Evolutionary conservation across 352 stramenopile genomes (phyloP), one percentile per base, ranked within the genome.

Genomic region (Phytophthora boehmeriae): DNA sequence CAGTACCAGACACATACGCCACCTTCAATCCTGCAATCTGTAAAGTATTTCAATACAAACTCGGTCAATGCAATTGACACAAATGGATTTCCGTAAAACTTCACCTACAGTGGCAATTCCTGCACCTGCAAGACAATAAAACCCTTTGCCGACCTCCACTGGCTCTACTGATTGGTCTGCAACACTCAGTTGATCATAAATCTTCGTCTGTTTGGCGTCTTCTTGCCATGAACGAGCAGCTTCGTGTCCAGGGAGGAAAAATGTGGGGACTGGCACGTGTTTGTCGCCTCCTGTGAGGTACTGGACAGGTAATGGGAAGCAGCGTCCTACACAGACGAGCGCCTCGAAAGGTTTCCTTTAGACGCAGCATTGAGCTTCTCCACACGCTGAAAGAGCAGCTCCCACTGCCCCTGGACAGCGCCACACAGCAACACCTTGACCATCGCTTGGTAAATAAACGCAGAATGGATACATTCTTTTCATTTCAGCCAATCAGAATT

Each of bases 341-440:
- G 76, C 64, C 34, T 90, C 75, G 43, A 90, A 94, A 0, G 76
- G 68, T 9, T 68, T 22, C 60, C 68, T 55, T 89, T 91, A 5
- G 74, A 60, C 0, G 69, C 48, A 1, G 72, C 76, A 56, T 92
- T 88, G 10, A 95, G 72, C 63, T 92, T 93, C 22, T 79, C 66
- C 44, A 75, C 77, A 56, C 86, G 86, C 51, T 91, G 78, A 32
- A 88, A 88, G 4, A 95, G 65, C 51, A 80, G 50, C 49, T 76
- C 46, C 86, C 86, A 95, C 13, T 84, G 66, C 35, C 67, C 75
- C 36, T 80, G 59, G 36, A 92, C 80, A 14, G 80, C 74, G 1
- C 86, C 86, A 52, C 86, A 87, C 2, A 95, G 75, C 77, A 95
- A 58, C 14, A 95, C 53, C 64, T 93, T 92, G 30, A 78, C 71